Conservation (phyloP, 2,329 filamentous ascomycete species). For the Stachybotrys echinatus region DNA sequence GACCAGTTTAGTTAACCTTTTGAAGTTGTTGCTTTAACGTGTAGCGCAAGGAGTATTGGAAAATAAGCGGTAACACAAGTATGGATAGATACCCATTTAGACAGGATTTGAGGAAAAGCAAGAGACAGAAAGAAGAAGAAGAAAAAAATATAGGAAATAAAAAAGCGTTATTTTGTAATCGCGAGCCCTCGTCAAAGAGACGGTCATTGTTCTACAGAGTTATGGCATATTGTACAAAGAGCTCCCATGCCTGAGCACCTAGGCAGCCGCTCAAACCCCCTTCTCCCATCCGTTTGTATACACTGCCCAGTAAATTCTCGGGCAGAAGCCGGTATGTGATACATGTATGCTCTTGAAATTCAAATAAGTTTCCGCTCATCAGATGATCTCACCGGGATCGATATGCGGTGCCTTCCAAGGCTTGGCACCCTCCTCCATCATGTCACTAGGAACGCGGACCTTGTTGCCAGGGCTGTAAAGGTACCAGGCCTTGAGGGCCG, state of each 20-base stretch:
- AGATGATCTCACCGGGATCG: slow-evolving; percentile 67
- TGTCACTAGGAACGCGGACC: slow-evolving; percentile 64
- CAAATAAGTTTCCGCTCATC: slow-evolving; percentile 8
- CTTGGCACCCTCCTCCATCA: slow-evolving; percentile 53
- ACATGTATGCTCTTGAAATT: background rate
- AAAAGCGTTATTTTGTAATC: background rate
- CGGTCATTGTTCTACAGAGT: slow-evolving; percentile 32
- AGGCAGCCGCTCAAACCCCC: background rate
- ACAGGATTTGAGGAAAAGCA: background rate
- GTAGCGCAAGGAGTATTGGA: background rate
- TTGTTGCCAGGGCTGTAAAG: slow-evolving; percentile 74
- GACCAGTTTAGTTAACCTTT: slow-evolving; percentile 57
- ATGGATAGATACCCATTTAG: slow-evolving; percentile 4
- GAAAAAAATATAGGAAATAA: slow-evolving; percentile 8
- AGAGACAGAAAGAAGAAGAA: slow-evolving; percentile 9
- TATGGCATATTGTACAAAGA: slow-evolving; percentile 28
- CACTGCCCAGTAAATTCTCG: slow-evolving; percentile 14
- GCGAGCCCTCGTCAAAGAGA: slow-evolving; percentile 16
- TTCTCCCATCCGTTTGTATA: slow-evolving; percentile 22
- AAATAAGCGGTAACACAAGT: slow-evolving; percentile 3
- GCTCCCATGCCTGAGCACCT: background rate
- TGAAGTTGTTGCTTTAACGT: background rate
- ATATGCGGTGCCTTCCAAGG: slow-evolving; percentile 64
- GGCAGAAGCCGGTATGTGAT: background rate
- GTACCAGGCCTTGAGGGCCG: slow-evolving; percentile 91